Evolutionary conservation across 140 eudicot genomes (phyloP).

Genomic region (Ambrosia hybrid): DNA sequence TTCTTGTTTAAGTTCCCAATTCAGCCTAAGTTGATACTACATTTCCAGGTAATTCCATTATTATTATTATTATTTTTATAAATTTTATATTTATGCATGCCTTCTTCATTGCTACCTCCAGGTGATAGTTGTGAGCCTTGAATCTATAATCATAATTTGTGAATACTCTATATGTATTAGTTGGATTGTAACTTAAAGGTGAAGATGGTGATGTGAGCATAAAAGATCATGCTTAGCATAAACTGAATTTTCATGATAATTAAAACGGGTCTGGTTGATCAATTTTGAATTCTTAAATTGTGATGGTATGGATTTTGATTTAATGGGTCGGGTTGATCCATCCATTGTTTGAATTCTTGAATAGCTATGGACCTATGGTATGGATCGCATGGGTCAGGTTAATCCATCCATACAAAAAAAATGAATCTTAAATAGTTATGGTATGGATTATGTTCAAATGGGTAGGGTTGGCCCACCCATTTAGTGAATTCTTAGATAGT

Average conservation of each 20-base stretch:
- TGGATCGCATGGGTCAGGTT: neutral
- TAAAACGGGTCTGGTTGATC: neutral
- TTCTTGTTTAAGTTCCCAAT: neutral
- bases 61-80: neutral
- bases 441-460: neutral
- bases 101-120: too few relatives aligned
- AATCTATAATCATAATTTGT: neutral
- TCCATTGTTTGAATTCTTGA: neutral
- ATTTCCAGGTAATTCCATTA: conserved; percentile 2
- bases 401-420: neutral
- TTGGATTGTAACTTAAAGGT: neutral
- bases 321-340: neutral
- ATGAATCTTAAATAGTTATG: neutral
- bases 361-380: neutral
- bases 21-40: neutral
- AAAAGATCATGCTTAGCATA: too few relatives aligned
- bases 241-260: too few relatives aligned
- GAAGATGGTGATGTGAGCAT: neutral
- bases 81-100: neutral
- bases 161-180: too few relatives aligned
- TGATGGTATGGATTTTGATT: neutral
- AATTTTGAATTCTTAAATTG: neutral
- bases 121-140: neutral
- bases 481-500: neutral
- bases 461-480: neutral